phyloP scores from a whole-genome alignment of 2,329 filamentous ascomycete species.

The Alternaria conjuncta region DNA sequence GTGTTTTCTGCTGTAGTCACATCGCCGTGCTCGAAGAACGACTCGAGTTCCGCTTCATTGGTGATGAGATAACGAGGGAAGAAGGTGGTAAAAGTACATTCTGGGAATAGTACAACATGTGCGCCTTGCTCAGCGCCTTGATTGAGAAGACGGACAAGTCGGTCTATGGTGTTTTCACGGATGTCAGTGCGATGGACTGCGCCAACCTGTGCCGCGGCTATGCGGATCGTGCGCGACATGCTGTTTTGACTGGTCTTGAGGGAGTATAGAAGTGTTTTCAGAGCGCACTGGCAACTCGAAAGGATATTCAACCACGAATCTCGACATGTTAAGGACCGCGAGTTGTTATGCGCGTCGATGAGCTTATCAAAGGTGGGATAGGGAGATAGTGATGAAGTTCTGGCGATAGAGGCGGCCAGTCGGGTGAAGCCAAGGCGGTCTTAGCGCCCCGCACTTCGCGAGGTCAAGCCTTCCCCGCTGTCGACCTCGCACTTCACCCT shows the following conservation, averaged over 20 bases:
- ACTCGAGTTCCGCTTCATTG: conserved; percentile 52
- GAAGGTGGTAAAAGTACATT: conserved; percentile 62
- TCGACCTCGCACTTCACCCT: background rate
- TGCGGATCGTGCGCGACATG: conserved; percentile 50
- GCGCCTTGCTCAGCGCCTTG: conserved; percentile 53
- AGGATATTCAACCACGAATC: background rate
- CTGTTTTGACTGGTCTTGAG: background rate
- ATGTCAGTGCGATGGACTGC: conserved; percentile 51
- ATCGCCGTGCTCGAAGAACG: conserved; percentile 58
- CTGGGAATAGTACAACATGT: conserved; percentile 60
- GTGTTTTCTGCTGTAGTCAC: conserved; percentile 51
- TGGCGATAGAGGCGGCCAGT: background rate
- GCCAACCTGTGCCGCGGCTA: conserved; percentile 62
- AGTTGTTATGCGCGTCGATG: background rate
- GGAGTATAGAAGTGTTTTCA: background rate
- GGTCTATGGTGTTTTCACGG: conserved; percentile 50
- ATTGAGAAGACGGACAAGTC: conserved; percentile 58
- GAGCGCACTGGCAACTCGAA: background rate
- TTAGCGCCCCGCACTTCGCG: background rate
- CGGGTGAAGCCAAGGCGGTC: background rate
- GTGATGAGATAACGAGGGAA: conserved; percentile 59
- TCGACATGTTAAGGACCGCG: background rate
- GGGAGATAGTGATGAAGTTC: background rate
- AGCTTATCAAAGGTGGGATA: background rate
- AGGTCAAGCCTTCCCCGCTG: background rate